Evolutionary conservation across 2,329 filamentous ascomycete species (phyloP), one percentile per base, ranked within the genome.

Genomic region (Madurella mycetomatis): DNA sequence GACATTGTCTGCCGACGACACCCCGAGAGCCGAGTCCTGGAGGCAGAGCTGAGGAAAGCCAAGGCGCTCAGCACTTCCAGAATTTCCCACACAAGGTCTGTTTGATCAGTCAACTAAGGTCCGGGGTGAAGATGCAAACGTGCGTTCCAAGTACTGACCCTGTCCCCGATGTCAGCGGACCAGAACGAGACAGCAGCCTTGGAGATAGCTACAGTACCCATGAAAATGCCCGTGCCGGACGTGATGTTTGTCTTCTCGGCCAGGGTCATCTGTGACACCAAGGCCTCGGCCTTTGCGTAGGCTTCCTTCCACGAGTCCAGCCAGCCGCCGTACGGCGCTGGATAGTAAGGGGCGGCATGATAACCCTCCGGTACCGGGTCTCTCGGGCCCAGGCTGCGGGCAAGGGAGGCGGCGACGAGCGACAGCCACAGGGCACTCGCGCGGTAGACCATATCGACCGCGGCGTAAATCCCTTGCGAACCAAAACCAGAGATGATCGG

Each of bases 171-270:
- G 45, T 59, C 25, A 61, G 51, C 7, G 40, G 18, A 47, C 31
- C 32, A 45, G 25, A 18, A 39, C 13, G 17, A 32, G n/a, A 41
- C 13, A 8, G 9, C 16, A 12, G 16, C 13, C 3, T 9, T 5
- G 15, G 2, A 15, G 16, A 40, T n/a, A n/a, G n/a, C n/a, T n/a
- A 16, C 1, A 62, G 65, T 65, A 74, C 80, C 87, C 87, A 90
- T 91, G 59, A 77, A 86, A 41, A 85, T 78, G 1, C 87, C 87
- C 1, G 80, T 85, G 3, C 88, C 88, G 1, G 81, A 81, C 0
- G 87, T 90, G 49, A 91, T 77, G 65, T 91, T 92, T 3, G 86
- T 85, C 72, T 92, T 92, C 67, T 92, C 88, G 1, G 87, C 87
- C 53, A 92, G 70, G 0, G 87, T 92, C 87, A 92, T 89, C 46